A percentile compares a stretch with the other conserved stretches of the same genome.
These are phyloP conservation scores for Eutreptiella sp. DNA, from an alignment of 208 protist species.

Conservation along the genomic window DNA sequence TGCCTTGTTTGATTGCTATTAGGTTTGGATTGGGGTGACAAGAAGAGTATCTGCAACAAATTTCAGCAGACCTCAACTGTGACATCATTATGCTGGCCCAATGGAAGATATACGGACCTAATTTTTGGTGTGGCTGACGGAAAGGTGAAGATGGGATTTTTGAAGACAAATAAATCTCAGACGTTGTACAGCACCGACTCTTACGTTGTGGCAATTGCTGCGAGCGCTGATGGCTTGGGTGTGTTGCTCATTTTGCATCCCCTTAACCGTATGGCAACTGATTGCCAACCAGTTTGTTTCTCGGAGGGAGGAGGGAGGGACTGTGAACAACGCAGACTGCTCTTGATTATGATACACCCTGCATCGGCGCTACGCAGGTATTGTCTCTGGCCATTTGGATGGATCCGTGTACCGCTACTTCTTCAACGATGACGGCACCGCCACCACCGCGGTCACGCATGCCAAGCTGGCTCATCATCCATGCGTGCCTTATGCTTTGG, in stretches of 20 bases:
- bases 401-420: conserved; percentile 73
- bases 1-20: too few species aligned
- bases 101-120: conserved; percentile 77
- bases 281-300: too few species aligned
- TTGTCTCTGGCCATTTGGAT: conserved; percentile 81
- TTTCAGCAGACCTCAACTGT: conserved; percentile 79
- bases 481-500: conserved; percentile 72
- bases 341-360: too few species aligned
- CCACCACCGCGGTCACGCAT: conserved; percentile 45
- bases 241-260: too few species aligned
- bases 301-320: too few species aligned
- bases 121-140: conserved; percentile 87
- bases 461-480: conserved; percentile 76
- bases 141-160: conserved; percentile 82
- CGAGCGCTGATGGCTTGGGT: conserved; percentile 61
- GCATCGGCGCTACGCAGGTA: too few species aligned
- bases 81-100: conserved; percentile 85
- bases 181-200: conserved; percentile 85
- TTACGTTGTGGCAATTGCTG: conserved; percentile 67
- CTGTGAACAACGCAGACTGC: too few species aligned
- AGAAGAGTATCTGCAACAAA: conserved; percentile 95
- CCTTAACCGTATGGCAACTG: too few species aligned
- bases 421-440: conserved; percentile 66
- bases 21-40: conserved; percentile 91
- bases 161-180: conserved; percentile 85